Percentiles rank a stretch among this genome's conserved stretches.
These are phyloP conservation scores for Pythium rishiriense DNA, from an alignment of 352 stramenopile species.

Conservation along the genomic window DNA sequence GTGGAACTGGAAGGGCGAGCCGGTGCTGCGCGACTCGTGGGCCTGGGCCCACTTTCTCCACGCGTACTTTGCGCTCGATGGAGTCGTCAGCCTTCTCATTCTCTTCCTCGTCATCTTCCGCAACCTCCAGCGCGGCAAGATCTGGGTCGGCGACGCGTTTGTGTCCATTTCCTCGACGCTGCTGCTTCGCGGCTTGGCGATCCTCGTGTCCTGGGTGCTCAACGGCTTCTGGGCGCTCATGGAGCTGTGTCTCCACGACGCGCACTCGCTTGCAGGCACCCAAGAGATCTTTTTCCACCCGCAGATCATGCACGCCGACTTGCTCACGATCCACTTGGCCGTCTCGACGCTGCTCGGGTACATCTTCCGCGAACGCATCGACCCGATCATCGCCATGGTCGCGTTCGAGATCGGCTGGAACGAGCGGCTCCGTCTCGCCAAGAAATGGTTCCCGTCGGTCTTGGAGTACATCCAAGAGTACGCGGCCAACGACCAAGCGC, in stretches of 20 bases:
- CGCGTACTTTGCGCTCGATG: conserved; percentile 29
- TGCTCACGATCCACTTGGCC: conserved; percentile 42
- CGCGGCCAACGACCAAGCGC: not conserved
- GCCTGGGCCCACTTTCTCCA: conserved; percentile 51
- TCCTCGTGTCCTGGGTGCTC: conserved; percentile 42
- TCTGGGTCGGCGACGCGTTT: conserved; percentile 23
- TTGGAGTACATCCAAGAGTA: conserved; percentile 29
- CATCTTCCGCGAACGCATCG: conserved; percentile 10
- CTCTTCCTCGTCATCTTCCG: conserved; percentile 30
- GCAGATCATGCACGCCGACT: conserved; percentile 18
- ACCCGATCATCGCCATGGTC: conserved; percentile 7
- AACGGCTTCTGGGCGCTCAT: conserved; percentile 47
- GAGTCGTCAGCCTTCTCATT: not conserved
- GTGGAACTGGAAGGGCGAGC: conserved; percentile 4
- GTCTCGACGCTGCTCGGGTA: conserved; percentile 2
- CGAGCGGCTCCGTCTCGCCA: not conserved
- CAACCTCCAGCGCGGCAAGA: conserved; percentile 9
- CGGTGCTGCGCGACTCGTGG: conserved; percentile 38
- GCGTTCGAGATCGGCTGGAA: conserved; percentile 11
- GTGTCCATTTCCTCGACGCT: conserved; percentile 33
- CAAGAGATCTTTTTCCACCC: not conserved
- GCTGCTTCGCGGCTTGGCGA: conserved; percentile 31
- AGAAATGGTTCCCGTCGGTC: not conserved
- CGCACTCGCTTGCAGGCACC: not conserved
- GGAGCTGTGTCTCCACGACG: conserved; percentile 34